Evolutionary conservation across 768 basidiomycete species (phyloP), one percentile per base, ranked within the genome.

Genomic region (Coprinopsis marcescibilis): DNA sequence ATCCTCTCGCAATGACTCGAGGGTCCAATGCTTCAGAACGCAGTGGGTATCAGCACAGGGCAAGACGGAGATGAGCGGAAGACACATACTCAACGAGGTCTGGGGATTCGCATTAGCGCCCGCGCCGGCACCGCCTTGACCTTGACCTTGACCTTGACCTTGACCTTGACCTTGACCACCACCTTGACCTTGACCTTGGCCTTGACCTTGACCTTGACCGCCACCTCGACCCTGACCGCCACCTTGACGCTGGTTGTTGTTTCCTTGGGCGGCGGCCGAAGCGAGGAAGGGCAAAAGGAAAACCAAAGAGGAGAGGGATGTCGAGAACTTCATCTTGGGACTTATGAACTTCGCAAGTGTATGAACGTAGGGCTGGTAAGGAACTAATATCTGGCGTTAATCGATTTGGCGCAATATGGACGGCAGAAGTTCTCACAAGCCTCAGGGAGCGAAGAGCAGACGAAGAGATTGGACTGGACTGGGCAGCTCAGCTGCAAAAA

Each of bases 1-100:
- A 77, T 17, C 70, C 71, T 13, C 52, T 57, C 8, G 67, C 66
- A 48, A 80, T 65, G 5, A 80, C 72, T 3, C 52, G 53, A 4
- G 72, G 67, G 51, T 77, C 73, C 20, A 80, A 63, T 2, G 71
- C 70, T 68, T 10, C 71, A 46, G n/a, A 36, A 37, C 34, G 20
- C 8, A 59, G 2, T 30, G 34, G 44, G 3, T 23, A 13, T 4
- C 1, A 36, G 14, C 17, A 17, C 12, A 14, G 21, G 3, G 21
- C 14, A 6, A 4, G 3, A 14, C 7, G 21, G 8, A 26, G 19
- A 29, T 70, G 66, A 33, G 27, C 26, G 33, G 13, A 49, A 80
- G 71, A 14, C 23, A 54, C 61, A 26, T 58, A 65, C 65, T 66
- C 39, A 68, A 37, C 14, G 66, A 68, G 6, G 57, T 59, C 53